Base-by-base conservation (phyloP, 148 eudicot species). In the Suaeda aralocaspica region DNA sequence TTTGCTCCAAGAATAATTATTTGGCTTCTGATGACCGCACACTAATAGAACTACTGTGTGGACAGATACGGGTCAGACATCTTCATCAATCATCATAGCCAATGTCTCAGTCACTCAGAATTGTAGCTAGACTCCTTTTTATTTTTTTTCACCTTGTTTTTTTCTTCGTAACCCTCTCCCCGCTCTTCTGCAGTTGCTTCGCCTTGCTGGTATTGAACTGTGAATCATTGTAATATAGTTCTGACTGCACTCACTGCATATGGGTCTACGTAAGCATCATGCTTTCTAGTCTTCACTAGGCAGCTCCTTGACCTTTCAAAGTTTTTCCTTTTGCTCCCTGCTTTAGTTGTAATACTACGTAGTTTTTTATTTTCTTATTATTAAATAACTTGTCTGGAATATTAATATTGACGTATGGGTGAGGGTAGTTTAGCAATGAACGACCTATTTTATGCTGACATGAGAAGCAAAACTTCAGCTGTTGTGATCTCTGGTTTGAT, bases 1-100 rank as follows among this genome's bases (percentile, higher is more conserved):
- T 36, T 39, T 82, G 90, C 90, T 84, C 92, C 86, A 52, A 88
- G 34, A 89, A 12, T 76, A 56, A 76, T 16, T 29, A 62, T 64
- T 49, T 90, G 96, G 85, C 90, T 83, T 90, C 84, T 87, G 92
- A 84, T 90, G 92, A 90, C 96, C 77, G 82, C 87, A 78, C 89
- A 86, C 81, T 63, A 87, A 63, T 59, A 90, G 96, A 61, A 34
- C 74, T 74, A 76, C 83, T 84, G 92, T 87, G 92, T 82, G 90
- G 96, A 87, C 92, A 87, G 90, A 87, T 90, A 90, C 87, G 90
- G 88, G 88, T 80, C 92, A 74, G 51, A 90, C 70, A 87, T 72
- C 15, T 68, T 18, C 42, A 8, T 30, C 22, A 16, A n/a, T 16
- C 28, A 29, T 58, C 36, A 59, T n/a, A n/a, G n/a, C n/a, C n/a